phyloP scores from a whole-genome alignment of 2,329 filamentous ascomycete species.

The Tolypocladium tropicale region DNA sequence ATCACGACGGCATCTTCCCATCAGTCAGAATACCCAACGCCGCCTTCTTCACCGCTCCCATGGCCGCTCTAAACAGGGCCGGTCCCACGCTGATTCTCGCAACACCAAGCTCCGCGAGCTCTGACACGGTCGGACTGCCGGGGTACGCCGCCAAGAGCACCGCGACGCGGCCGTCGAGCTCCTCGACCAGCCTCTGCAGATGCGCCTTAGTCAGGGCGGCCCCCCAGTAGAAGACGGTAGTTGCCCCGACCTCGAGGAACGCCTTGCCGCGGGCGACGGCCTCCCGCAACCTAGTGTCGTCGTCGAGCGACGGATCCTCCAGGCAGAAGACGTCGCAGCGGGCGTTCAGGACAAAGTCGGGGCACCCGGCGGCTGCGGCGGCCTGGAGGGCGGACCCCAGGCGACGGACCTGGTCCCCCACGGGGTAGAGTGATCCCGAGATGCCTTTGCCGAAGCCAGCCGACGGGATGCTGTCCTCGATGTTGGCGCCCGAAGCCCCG shows the following conservation, averaged over 20 bases:
- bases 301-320: slow-evolving; percentile 15
- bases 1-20: slow-evolving; percentile 5
- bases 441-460: slow-evolving; percentile 22
- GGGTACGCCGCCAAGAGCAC: slow-evolving; percentile 29
- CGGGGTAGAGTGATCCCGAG: slow-evolving; percentile 18
- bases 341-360: slow-evolving; percentile 48
- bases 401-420: slow-evolving; percentile 36
- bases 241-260: slow-evolving; percentile 48
- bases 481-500: slow-evolving; percentile 47
- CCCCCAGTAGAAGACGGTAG: slow-evolving; percentile 52
- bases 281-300: slow-evolving; percentile 30
- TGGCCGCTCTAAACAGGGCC: slow-evolving; percentile 29
- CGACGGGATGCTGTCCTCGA: slow-evolving; percentile 39
- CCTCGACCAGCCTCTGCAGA: slow-evolving; percentile 33
- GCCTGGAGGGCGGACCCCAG: slow-evolving; percentile 31
- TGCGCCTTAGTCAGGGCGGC: slow-evolving; percentile 34
- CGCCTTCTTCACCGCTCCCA: slow-evolving; percentile 23
- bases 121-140: slow-evolving; percentile 29
- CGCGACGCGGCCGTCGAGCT: slow-evolving; percentile 37
- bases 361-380: slow-evolving; percentile 35
- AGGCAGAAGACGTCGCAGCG: slow-evolving; percentile 42
- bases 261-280: slow-evolving; percentile 42
- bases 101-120: slow-evolving; percentile 38
- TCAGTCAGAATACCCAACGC: slow-evolving; percentile 20
- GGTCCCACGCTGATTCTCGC: slow-evolving; percentile 46